Conservation (phyloP, 371 early-diverging fungal species). For the Synchytrium microbalum region DNA sequence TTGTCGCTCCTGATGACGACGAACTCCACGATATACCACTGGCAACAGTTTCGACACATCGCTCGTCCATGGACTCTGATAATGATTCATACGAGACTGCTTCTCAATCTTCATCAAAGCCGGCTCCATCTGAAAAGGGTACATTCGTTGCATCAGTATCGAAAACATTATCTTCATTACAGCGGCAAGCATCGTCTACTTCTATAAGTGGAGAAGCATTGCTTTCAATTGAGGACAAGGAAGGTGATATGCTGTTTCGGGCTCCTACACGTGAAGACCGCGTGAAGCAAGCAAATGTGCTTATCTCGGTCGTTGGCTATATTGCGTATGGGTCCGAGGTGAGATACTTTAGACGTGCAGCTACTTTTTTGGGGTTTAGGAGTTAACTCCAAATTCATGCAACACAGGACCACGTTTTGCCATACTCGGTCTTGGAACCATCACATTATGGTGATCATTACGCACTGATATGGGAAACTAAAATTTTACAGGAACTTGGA, state of each 20-base stretch:
- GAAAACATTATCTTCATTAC: neutral
- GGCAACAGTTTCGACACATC: no score
- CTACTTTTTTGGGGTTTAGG: neutral
- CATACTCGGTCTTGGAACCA: slow-evolving; percentile 70
- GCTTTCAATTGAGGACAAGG: no score
- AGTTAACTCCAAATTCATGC: neutral
- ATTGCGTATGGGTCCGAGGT: slow-evolving; percentile 37
- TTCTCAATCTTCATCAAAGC: no score
- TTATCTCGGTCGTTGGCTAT: slow-evolving; percentile 83
- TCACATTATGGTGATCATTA: slow-evolving; percentile 43
- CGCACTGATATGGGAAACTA: slow-evolving; percentile 81
- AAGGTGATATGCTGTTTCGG: neutral
- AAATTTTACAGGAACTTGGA: slow-evolving; percentile 72
- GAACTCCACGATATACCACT: no score
- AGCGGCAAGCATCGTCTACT: neutral
- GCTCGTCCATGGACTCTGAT: no score
- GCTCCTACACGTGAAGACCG: neutral
- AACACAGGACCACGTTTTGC: slow-evolving; percentile 58
- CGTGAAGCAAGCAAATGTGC: slow-evolving; percentile 54
- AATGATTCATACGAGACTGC: no score
- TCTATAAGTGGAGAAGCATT: neutral
- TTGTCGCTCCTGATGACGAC: neutral
- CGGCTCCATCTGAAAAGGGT: neutral
- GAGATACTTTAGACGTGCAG: neutral
- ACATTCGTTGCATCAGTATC: no score